These are phyloP conservation scores for Dryadomyces quercivorus DNA, from an alignment of 2,329 filamentous ascomycete genomes.

Conservation along the genomic window DNA sequence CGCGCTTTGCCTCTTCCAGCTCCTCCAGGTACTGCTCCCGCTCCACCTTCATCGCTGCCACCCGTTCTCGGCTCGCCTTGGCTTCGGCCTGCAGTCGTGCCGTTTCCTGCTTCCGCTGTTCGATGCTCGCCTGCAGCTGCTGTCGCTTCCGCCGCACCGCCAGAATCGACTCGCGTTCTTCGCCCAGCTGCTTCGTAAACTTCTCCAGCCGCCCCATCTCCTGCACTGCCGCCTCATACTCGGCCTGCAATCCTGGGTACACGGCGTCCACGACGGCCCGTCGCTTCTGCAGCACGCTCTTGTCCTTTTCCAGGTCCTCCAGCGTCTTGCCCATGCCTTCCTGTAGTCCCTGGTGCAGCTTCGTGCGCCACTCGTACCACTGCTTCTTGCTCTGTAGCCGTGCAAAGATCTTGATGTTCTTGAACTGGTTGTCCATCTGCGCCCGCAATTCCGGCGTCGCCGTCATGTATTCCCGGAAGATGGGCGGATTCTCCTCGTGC, in stretches of 20 bases:
- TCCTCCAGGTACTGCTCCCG: conserved; percentile 61
- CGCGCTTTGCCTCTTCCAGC: conserved; percentile 69
- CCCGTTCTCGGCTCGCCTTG: conserved; percentile 50
- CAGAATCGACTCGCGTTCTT: conserved; percentile 68
- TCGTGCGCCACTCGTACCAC: conserved; percentile 98
- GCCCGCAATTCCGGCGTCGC: conserved; percentile 72
- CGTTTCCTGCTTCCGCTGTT: conserved; percentile 55
- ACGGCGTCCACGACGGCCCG: conserved; percentile 54
- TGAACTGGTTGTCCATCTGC: conserved; percentile 93
- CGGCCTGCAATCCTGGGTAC: conserved; percentile 52
- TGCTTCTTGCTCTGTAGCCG: conserved; percentile 84
- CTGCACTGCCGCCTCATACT: conserved; percentile 46
- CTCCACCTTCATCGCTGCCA: conserved; percentile 49
- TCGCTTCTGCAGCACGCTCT: conserved; percentile 52
- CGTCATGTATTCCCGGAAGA: conserved; percentile 85
- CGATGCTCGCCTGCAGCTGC: conserved; percentile 54
- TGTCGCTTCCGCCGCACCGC: conserved; percentile 58
- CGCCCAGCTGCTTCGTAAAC: conserved; percentile 63
- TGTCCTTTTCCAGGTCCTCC: conserved; percentile 66
- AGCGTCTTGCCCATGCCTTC: conserved; percentile 66
- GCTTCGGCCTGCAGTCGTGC: conserved; percentile 54
- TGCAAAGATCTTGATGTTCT: conserved; percentile 90
- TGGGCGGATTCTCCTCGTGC: conserved; percentile 74
- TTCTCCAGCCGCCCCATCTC: conserved; percentile 59
- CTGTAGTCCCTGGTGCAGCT: conserved; percentile 68